Base-by-base conservation (phyloP, 2,329 filamentous ascomycete genomes). In the Fusarium graminum region DNA sequence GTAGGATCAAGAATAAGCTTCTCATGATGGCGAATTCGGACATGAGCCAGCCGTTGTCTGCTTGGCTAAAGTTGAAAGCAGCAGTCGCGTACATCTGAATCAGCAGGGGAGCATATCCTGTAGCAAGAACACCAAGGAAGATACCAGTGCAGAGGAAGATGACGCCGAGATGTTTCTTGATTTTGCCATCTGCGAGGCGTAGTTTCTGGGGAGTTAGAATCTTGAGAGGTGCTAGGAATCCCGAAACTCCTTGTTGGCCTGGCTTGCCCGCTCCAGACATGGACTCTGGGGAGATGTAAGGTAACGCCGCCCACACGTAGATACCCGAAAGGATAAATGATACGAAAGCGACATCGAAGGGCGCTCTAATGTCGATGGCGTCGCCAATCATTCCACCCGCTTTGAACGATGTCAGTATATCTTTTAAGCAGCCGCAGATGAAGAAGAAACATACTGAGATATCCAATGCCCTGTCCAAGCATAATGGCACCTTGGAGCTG, bases 101-200 rank as follows among this genome's bases (percentile, higher is more conserved):
- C 0, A 92, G 77, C 0, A 86, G 80, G 0, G 88, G 86, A 0
- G 89, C 88, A 55, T 90, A 92, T 3, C 88, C 88, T 0, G 90
- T 91, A 0, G 90, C 89, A 3, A 91, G 80, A 0, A 92, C 88
- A 0, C 86, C 89, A 1, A 90, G 76, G 59, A 91, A 92, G 3
- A 90, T 88, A 2, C 90, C 90, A 1, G 81, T 77, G 19, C 87
- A 89, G 4, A 92, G 82, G 2, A 91, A 84, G 4, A 90, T 76
- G 0, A 90, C 82, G 2, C 90, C 89, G 25, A 86, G 86, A 63
- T 91, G 86, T 17, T 77, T 86, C 46, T 76, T 79, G 7, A 83
- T 69, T 2, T 77, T 78, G 1, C 89, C 89, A 47, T 82, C 80
- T 1, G 71, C 68, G 1, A 87, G 75, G 0, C 82, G 76, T 69